Conservation (phyloP, 1,284 basidiomycete genomes). For the Farysia itapuensis region DNA sequence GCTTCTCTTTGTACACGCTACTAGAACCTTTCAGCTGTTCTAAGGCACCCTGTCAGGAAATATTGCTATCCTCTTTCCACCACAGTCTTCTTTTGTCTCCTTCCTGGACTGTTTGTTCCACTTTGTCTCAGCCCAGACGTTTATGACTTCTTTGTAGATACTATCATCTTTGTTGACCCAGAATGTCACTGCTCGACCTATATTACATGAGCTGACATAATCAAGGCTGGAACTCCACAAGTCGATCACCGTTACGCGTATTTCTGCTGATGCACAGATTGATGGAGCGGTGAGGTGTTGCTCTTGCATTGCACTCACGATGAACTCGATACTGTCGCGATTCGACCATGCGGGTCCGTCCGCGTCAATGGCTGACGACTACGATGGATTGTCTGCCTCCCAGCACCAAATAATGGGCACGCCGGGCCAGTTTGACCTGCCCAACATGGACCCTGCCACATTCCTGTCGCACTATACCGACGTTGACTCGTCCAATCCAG, state of each 20-base stretch:
- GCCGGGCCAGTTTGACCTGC: slow-evolving; percentile 41
- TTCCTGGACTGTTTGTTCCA: too few species aligned
- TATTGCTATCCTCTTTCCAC: too few species aligned
- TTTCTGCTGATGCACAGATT: not conserved
- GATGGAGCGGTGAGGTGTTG: not conserved
- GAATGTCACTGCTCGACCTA: too few species aligned
- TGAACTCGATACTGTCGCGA: slow-evolving; percentile 46
- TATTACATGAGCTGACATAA: too few species aligned
- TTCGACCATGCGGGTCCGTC: slow-evolving; percentile 21
- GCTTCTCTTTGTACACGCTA: too few species aligned
- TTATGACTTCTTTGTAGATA: too few species aligned
- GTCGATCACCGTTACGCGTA: not conserved
- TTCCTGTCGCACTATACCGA: slow-evolving; percentile 59
- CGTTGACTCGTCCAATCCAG: slow-evolving; percentile 56
- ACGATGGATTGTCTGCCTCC: slow-evolving; percentile 4
- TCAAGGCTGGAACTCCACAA: too few species aligned
- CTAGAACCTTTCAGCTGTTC: too few species aligned
- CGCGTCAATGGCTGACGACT: slow-evolving; percentile 6
- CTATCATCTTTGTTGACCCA: too few species aligned
- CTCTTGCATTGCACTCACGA: slow-evolving; percentile 3
- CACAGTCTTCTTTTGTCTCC: too few species aligned
- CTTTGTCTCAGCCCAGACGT: too few species aligned
- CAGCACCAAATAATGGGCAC: slow-evolving; percentile 19
- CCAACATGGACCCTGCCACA: slow-evolving; percentile 45
- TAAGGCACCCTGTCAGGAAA: too few species aligned